Base-by-base conservation (phyloP, 2,329 filamentous ascomycete genomes). In the Epichloe gansuensis region DNA sequence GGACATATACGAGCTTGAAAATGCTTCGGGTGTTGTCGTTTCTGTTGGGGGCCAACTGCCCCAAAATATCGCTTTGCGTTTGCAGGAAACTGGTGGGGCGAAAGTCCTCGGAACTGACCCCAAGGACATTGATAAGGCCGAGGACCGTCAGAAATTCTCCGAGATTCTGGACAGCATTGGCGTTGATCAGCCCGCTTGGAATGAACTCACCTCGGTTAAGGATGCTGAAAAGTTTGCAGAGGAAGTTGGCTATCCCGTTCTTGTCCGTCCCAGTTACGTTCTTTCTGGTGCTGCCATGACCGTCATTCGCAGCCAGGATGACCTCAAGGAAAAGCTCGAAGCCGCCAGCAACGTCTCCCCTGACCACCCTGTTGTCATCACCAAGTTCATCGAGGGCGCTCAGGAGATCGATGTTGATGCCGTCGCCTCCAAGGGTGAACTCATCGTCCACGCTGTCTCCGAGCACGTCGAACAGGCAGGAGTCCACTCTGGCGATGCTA, bases 271-370 rank as follows among this genome's bases (percentile, higher is more conserved):
- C 48, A 88, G 82, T 61, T 98, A 98, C 68, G 93, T 98, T 51
- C 83, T 98, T 48, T 97, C 93, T 36, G 93, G 93, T 67, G 93
- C 93, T 60, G 93, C 93, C 64, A 98, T 98, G 93, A 97, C 89
- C 51, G 93, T 97, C 61, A 96, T 98, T 63, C 84, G 81, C 66
- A 87, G 83, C 68, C 79, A 89, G 60, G 83, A 84, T 59, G 90
- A 98, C 65, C 83, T 98, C 53, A 88, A 95, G 74, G 87, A 95
- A 58, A 97, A 97, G 77, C 84, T 98, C 6, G 80, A 89, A 64
- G 91, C 90, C 57, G 93, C 93, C 50, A 85, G 84, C 67, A 84
- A 83, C 53, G 93, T 97, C 56, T 95, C 89, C 15, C 90, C 93
- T 15, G 93, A 98, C 66, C 89, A 98, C 72, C 93, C 93, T 2